phyloP scores from a whole-genome alignment of 1,139 yeast species.

The Arxiozyma telluris region DNA sequence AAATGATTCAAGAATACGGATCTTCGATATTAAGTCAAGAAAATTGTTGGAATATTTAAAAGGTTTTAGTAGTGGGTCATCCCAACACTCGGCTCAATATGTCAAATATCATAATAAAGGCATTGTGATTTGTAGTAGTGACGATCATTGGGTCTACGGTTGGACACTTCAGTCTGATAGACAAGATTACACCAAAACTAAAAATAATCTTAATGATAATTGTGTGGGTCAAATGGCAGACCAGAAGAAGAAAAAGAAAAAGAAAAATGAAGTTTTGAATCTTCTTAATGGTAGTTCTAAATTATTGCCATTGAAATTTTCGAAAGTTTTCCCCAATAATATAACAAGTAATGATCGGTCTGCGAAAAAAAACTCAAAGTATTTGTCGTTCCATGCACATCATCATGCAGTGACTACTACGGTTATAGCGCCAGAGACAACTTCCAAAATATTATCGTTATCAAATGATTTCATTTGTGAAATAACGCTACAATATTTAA shows the following conservation, averaged over 20 bases:
- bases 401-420: conserved; percentile 70
- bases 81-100: conserved; percentile 57
- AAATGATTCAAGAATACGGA: conserved; percentile 69
- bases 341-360: not conserved
- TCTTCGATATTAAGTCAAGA: conserved; percentile 48
- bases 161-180: conserved; percentile 21
- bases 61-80: conserved; percentile 63
- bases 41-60: conserved; percentile 58
- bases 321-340: conserved; percentile 1
- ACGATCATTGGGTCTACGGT: conserved; percentile 36
- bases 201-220: not conserved
- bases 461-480: conserved; percentile 79
- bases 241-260: not conserved
- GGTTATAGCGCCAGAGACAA: conserved; percentile 63
- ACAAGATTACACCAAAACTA: not conserved
- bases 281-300: not conserved
- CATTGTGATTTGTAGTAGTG: conserved; percentile 37
- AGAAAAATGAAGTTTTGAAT: not conserved
- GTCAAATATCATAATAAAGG: conserved; percentile 10
- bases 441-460: conserved; percentile 56
- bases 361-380: conserved; percentile 20
- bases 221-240: no score
- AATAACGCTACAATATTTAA: conserved; percentile 36
- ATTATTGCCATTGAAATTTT: conserved; percentile 1
- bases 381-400: conserved; percentile 72